Evolutionary conservation across 1,284 basidiomycete genomes (phyloP), one percentile per base, ranked within the genome.

Genomic region (Ustilago tritici): DNA sequence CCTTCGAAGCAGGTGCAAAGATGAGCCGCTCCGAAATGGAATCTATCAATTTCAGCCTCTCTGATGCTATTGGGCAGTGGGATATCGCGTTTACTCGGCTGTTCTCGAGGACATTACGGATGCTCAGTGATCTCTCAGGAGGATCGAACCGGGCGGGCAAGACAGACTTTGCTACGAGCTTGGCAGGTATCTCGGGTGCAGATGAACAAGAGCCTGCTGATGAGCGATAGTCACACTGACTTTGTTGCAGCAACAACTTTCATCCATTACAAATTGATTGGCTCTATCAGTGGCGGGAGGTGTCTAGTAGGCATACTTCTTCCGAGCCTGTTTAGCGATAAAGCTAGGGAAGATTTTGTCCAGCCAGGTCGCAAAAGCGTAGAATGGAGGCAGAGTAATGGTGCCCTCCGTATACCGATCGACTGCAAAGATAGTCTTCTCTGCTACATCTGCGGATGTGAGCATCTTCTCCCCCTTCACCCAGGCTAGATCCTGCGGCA

Each of bases 391-490:
- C 38, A 82, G 52, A 4, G 70, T 70, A 46, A 76, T 59, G 31
- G 57, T 61, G 23, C 80, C 82, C 56, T 70, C 61, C 6, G 28
- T 61, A 47, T 62, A 70, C 11, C 78, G 59, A 54, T 84, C 82
- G 23, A 80, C 76, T 2, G 72, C 68, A 38, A 71, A 66, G 49
- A 82, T 80, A 19, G 74, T 76, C 63, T 67, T 62, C 4, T 68
- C 36, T 1, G 82, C 81, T 2, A 82, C 79, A n/a, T 64, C 43
- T 41, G 61, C 50, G 0, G 79, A 46, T 0, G 67, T 74, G 28
- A 84, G 71, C 61, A 76, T 78, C 50, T 65, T 67, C 55, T 69
- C 74, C n/a, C 71, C 69, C 38, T 82, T 79, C 19, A 65, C 71
- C 66, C 78, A 74, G 4, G 67, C 68, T 7, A 74, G 49, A 56